Evolutionary conservation across 2,329 filamentous ascomycete genomes (phyloP), one percentile per base, ranked within the genome.

Genomic region (Colletotrichum sp.): DNA sequence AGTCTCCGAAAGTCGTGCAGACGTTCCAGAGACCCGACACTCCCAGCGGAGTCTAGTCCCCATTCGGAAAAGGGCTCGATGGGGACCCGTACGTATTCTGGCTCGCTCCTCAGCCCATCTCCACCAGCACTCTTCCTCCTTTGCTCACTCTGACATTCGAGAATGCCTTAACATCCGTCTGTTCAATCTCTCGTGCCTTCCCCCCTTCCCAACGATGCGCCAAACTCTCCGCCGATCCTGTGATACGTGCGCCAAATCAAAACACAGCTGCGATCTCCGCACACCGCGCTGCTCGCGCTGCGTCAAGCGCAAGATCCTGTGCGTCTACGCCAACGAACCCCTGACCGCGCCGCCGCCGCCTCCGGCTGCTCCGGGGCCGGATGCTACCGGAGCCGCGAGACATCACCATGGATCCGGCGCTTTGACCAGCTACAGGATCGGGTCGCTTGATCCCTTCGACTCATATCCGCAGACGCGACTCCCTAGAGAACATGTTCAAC

Each of bases 221-320:
- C 84, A 83, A 77, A 90, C 89, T n/a, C 89, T 92, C 72, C 89
- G 90, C 59, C 83, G 90, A 78, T 91, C 90, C 11, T 92, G 90
- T 82, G 84, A 85, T 78, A 86, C 89, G 19, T 92, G 90, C 79
- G 90, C 89, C 57, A 90, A 86, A 79, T 85, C 88, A 6, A 92
- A 92, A 78, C 86, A 89, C 77, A 87, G 88, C 74, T 92, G 90
- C 80, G 89, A 91, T 79, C 86, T 91, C 22, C 84, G 84, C 34
- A 89, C 85, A 2, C 90, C 90, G 6, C 85, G 83, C 67, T 92
- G 90, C 81, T 90, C 90, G 6, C 88, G 90, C 70, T 92, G 90
- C 79, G 73, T 85, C 71, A 90, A 89, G 81, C 85, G 88, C 28
- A 85, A 86, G 11, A 80, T 84, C 67, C 75, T 80, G 15, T 92